Percentiles rank a stretch among this genome's conserved stretches.
These are phyloP conservation scores for Colletotrichum scovillei DNA, from an alignment of 2,329 filamentous ascomycete genomes.

Conservation along the genomic window DNA sequence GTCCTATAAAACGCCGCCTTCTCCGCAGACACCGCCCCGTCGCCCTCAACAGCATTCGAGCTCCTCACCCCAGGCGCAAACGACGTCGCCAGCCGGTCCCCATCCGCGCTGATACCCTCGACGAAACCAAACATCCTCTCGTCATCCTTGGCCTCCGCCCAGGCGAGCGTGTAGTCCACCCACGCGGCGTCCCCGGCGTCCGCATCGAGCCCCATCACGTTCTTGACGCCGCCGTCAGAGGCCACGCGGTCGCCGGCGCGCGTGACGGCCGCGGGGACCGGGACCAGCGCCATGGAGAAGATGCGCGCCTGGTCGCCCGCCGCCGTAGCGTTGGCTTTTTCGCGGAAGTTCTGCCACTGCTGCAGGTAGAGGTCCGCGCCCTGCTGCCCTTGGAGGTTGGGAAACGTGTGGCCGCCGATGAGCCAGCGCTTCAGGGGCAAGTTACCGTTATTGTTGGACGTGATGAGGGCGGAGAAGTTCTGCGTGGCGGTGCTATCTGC, in stretches of 20 bases:
- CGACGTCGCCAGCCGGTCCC: background rate
- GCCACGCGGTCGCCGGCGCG: background rate
- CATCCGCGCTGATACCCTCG: background rate
- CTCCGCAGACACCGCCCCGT: background rate
- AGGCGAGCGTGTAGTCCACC: background rate
- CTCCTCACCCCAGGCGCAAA: background rate
- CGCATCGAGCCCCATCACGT: background rate
- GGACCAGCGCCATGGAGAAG: background rate
- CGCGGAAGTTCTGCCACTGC: background rate
- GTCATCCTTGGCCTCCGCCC: background rate
- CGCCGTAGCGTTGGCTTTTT: background rate
- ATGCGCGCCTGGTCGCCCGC: background rate
- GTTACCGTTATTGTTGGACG: background rate
- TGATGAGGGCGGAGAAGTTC: background rate
- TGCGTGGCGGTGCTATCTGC: background rate
- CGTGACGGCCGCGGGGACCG: background rate
- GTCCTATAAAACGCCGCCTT: background rate
- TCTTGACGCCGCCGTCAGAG: background rate
- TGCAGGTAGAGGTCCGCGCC: background rate
- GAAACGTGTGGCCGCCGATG: background rate
- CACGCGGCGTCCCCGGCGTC: background rate
- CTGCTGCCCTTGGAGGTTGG: background rate
- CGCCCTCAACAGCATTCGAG: background rate
- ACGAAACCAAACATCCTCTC: background rate
- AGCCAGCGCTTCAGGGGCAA: background rate